Evolutionary conservation across 1,284 basidiomycete species (phyloP), one percentile per base, ranked within the genome.

Genomic region (Coniophora puteana): DNA sequence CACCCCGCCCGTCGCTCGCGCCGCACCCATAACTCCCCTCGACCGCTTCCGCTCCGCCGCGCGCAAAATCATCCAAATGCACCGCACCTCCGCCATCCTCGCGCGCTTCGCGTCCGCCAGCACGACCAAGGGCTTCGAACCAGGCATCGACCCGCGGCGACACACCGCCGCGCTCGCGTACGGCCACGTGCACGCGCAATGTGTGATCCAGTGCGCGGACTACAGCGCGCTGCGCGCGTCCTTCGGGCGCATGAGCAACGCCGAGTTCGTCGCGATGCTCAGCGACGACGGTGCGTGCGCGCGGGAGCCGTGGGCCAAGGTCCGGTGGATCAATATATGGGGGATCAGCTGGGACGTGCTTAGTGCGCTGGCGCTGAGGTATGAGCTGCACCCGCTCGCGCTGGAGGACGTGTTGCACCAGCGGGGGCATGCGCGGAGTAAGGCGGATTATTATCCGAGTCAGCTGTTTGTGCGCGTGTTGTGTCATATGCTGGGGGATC

Each of bases 341-440:
- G 83, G 82, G 3, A 65, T 85, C 38, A 81, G 77, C 46, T 86
- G 81, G 80, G 81, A 84, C 53, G 78, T 86, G 10, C 69, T 86
- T 46, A 82, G 78, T 49, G 70, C 74, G 1, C 55, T 85, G 26
- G 76, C 81, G 17, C 59, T 83, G 41, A 74, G 72, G 55, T 83
- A 83, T 51, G 80, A 80, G 45, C 60, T 87, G 18, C 83, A 86
- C 51, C 80, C 82, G 0, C 72, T 87, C 29, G 74, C 81, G 3
- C 63, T 87, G 14, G 83, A 86, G 51, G 83, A 86, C 51, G 59
- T 85, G 5, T 69, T 86, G 28, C 77, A 82, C 48, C 65, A 69
- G 31, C 66, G 71, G 29, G 60, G 67, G n/a, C 67, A 75, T 35
- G 69, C 69, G 23, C 74, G 79, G 26, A 82, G 79, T 4, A 86